Conservation (phyloP, 164 flowering plant genomes). For the Aristolochia californica region DNA sequence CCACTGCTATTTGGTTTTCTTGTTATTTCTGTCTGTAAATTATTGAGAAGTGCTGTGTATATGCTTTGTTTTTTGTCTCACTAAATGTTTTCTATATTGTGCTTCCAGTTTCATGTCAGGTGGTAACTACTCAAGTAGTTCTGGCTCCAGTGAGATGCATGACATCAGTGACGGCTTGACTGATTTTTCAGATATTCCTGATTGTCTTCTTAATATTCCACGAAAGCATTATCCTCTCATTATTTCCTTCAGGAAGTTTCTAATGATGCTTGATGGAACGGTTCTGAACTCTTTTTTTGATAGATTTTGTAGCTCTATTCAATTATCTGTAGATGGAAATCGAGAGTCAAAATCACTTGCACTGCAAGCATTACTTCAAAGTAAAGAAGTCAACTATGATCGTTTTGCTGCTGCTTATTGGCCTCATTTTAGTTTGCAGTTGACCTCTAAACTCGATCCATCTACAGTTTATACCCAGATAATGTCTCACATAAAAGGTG, state of each 20-base stretch:
- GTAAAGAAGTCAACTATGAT: slow-evolving; percentile 50
- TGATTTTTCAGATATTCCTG: slow-evolving; percentile 44
- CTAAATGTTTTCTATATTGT: background rate
- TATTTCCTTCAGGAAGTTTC: slow-evolving; percentile 55
- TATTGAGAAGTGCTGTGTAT: too few relatives aligned
- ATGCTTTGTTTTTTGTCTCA: background rate
- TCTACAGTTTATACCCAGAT: slow-evolving; percentile 66
- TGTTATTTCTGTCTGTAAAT: background rate
- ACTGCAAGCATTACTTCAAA: slow-evolving; percentile 32
- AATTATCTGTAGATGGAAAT: slow-evolving; percentile 9
- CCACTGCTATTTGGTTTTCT: background rate
- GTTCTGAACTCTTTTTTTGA: slow-evolving; percentile 49
- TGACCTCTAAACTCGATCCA: slow-evolving; percentile 47
- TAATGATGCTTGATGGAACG: slow-evolving; percentile 76
- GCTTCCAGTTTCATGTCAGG: slow-evolving; percentile 34
- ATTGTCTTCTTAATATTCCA: slow-evolving; percentile 40
- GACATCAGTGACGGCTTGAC: slow-evolving; percentile 26
- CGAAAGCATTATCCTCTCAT: slow-evolving; percentile 48
- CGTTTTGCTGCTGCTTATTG: slow-evolving; percentile 47
- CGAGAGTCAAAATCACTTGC: slow-evolving; percentile 29
- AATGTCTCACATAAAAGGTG: slow-evolving; percentile 72
- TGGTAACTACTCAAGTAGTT: slow-evolving; percentile 12
- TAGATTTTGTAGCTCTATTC: slow-evolving; percentile 27
- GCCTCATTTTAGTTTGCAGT: slow-evolving; percentile 55
- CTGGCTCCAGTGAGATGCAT: slow-evolving; percentile 23